Evolutionary conservation across 495 filamentous ascomycete genomes (phyloP).

Genomic region (Apodospora peruviana): DNA sequence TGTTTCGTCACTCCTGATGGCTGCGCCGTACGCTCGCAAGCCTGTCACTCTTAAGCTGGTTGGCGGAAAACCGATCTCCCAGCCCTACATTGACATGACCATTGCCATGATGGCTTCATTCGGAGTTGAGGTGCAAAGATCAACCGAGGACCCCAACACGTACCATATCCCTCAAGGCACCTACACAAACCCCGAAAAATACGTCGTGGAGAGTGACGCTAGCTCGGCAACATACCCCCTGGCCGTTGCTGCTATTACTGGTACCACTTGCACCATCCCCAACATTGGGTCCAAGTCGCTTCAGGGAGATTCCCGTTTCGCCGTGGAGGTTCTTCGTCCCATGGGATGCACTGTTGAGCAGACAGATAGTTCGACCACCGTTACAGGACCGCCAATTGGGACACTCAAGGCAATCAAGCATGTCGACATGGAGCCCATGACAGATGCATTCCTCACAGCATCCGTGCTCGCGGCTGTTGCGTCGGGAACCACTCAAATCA

Average conservation of each 20-base stretch:
- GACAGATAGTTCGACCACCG: slow-evolving; percentile 80
- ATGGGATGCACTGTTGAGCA: slow-evolving; percentile 94
- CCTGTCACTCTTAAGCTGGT: slow-evolving; percentile 86
- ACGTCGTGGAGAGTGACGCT: slow-evolving; percentile 93
- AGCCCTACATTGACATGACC: slow-evolving; percentile 98
- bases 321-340: slow-evolving; percentile 78
- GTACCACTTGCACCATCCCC: slow-evolving; percentile 89
- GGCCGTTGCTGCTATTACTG: slow-evolving; percentile 89
- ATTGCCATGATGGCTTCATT: slow-evolving; percentile 96
- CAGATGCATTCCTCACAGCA: slow-evolving; percentile 94
- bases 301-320: slow-evolving; percentile 94
- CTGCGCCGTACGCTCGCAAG: slow-evolving; percentile 90
- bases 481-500: slow-evolving; percentile 77
- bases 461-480: slow-evolving; percentile 90
- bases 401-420: slow-evolving; percentile 58
- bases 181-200: slow-evolving; percentile 81
- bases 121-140: slow-evolving; percentile 66
- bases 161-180: slow-evolving; percentile 87
- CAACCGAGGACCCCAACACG: slow-evolving; percentile 65
- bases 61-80: slow-evolving; percentile 92
- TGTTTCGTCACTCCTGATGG: slow-evolving; percentile 94
- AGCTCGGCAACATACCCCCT: slow-evolving; percentile 97
- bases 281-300: slow-evolving; percentile 91
- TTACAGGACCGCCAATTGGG: slow-evolving; percentile 77
- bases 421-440: slow-evolving; percentile 99